phyloP scores from a whole-genome alignment of 2,329 filamentous ascomycete genomes.

The Hyphodiscus sp. region DNA sequence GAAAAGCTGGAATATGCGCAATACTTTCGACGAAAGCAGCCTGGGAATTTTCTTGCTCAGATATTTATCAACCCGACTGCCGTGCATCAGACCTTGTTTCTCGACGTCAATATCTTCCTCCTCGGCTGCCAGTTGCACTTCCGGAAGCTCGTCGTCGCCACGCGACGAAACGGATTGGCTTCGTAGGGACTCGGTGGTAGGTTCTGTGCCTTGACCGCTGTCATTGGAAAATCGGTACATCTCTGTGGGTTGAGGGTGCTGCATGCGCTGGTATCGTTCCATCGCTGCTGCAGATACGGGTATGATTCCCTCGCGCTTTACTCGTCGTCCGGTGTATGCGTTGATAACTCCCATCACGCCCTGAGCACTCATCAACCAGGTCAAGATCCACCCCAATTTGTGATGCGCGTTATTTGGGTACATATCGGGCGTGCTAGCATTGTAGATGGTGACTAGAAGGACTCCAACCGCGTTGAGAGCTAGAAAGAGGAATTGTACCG shows the following conservation, averaged over 20 bases:
- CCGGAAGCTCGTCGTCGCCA: constrained; percentile 34
- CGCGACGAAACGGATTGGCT: constrained; percentile 59
- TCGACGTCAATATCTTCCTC: constrained; percentile 43
- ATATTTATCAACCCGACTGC: constrained; percentile 41
- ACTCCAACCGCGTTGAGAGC: constrained; percentile 57
- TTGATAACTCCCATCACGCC: constrained; percentile 45
- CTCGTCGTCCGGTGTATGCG: constrained; percentile 24
- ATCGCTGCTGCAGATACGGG: constrained; percentile 53
- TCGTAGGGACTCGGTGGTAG: constrained; percentile 58
- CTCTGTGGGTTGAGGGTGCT: constrained; percentile 31
- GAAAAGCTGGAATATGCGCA: constrained; percentile 50
- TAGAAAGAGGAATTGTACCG: constrained; percentile 62
- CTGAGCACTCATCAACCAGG: constrained; percentile 65
- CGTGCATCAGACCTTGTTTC: constrained; percentile 35
- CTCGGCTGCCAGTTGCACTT: constrained; percentile 18
- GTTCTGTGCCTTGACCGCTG: constrained; percentile 67
- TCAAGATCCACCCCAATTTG: constrained; percentile 79
- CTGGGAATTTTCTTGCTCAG: constrained; percentile 48
- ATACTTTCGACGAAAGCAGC: constrained; percentile 48
- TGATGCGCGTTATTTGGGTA: constrained; percentile 86
- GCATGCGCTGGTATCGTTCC: constrained; percentile 43
- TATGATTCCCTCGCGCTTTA: constrained; percentile 45
- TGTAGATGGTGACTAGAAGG: constrained; percentile 64
- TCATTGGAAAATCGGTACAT: constrained; percentile 59
- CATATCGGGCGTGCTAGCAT: constrained; percentile 73